These are phyloP conservation scores for Fusarium lyarnte DNA, from an alignment of 2,329 filamentous ascomycete genomes.

Conservation along the genomic window DNA sequence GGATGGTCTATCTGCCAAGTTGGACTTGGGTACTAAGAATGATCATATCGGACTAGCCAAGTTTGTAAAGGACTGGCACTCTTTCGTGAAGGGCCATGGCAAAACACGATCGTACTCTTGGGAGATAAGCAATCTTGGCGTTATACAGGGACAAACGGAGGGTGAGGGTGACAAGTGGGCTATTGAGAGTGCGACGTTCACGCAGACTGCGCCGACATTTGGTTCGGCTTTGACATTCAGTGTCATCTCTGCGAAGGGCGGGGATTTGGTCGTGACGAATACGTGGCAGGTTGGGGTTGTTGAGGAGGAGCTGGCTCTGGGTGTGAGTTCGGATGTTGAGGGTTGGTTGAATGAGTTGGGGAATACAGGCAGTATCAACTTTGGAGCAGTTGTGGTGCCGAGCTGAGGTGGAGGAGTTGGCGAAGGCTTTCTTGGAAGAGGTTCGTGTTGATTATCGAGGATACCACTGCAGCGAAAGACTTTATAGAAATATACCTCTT, in stretches of 20 bases:
- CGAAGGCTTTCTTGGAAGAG: background rate
- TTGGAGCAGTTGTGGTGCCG: background rate
- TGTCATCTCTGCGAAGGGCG: background rate
- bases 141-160: background rate
- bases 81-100: background rate
- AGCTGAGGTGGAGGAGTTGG: background rate
- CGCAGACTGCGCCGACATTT: background rate
- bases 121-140: conserved; percentile 26
- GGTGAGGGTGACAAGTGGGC: background rate
- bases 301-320: background rate
- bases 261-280: background rate
- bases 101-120: conserved; percentile 1
- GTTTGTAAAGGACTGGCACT: conserved; percentile 17
- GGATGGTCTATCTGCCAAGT: conserved; percentile 27
- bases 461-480: background rate
- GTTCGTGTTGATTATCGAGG: background rate
- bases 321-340: background rate
- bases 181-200: background rate
- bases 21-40: conserved; percentile 16
- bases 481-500: background rate
- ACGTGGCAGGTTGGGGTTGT: conserved; percentile 17
- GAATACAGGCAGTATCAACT: background rate
- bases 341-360: conserved; percentile 11
- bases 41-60: conserved; percentile 3
- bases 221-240: conserved; percentile 7